Evolutionary conservation across 2,329 filamentous ascomycete genomes (phyloP), one percentile per base, ranked within the genome.

Genomic region (Aspergillus sojae): DNA sequence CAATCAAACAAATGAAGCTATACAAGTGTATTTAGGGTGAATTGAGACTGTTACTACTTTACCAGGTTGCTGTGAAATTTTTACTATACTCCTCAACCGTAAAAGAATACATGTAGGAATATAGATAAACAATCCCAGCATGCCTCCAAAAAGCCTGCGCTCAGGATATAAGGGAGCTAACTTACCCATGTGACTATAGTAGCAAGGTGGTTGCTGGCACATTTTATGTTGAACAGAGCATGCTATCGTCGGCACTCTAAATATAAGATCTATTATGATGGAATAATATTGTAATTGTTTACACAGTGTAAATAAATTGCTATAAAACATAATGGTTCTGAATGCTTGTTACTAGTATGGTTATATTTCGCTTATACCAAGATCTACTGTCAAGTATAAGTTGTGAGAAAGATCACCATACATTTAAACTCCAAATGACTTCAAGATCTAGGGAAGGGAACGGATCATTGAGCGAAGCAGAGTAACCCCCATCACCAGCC

Each of bases 401-500:
- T 23, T 39, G 16, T 36, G 32, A 58, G n/a, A 16, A 23, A 39
- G 57, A 32, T 59, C 57, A 58, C 48, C 45, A 63, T 57, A 64
- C 23, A 21, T 56, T 61, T 43, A 45, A 50, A 39, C 59, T 63
- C 48, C 34, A 53, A 28, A 52, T 56, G 26, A 50, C 21, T 57
- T 65, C 61, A 59, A 41, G 19, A 64, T 62, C 59, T 65, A 67
- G 57, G 62, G 39, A 62, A 63, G 59, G 60, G 58, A 67, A 64
- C 61, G 55, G 58, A 62, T 53, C 45, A 60, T 62, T 26, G 53
- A 67, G 43, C 28, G 60, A 46, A 58, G 30, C 45, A 62, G 55
- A 58, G 61, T 56, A 52, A 62, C 63, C 65, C 63, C 65, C 62
- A 68, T 65, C 66, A 68, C 64, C 67, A 70, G 67, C 67, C 64